A percentile compares a stretch with the other conserved stretches of the same genome.
Conservation (phyloP, 768 basidiomycete species). For the Cyclocybe cylindracea region DNA sequence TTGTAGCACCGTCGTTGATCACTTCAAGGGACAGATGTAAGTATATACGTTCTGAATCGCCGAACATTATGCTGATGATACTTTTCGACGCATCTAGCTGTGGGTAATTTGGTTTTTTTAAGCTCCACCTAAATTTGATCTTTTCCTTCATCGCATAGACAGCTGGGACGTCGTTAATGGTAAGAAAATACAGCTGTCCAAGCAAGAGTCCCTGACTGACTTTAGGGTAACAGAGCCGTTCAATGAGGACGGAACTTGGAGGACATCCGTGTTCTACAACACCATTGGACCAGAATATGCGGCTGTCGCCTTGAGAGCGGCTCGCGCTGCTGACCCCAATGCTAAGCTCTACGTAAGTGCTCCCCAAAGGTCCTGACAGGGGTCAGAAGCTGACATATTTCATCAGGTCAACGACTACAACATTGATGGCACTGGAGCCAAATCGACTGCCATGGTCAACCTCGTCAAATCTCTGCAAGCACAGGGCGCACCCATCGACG, state of each 20-base stretch:
- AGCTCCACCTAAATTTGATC: background rate
- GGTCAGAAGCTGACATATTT: background rate
- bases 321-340: slow-evolving; percentile 52
- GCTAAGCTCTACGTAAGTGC: slow-evolving; percentile 55
- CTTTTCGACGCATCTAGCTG: slow-evolving; percentile 15
- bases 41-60: background rate
- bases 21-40: slow-evolving; percentile 55
- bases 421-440: slow-evolving; percentile 45
- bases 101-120: background rate
- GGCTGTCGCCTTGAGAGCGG: slow-evolving; percentile 50
- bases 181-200: slow-evolving; percentile 5
- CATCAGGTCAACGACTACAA: slow-evolving; percentile 41
- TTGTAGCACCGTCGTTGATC: slow-evolving; percentile 45
- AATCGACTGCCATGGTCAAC: slow-evolving; percentile 55
- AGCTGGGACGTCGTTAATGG: slow-evolving; percentile 58
- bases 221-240: slow-evolving; percentile 41
- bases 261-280: slow-evolving; percentile 52
- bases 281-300: slow-evolving; percentile 52
- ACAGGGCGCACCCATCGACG: slow-evolving; percentile 55
- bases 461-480: slow-evolving; percentile 50
- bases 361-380: background rate
- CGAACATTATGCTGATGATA: background rate
- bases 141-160: slow-evolving; percentile 24
- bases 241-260: slow-evolving; percentile 62
- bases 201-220: slow-evolving; percentile 1